Evolutionary conservation across 768 basidiomycete genomes (phyloP).

Genomic region (Podaxis sp.): DNA sequence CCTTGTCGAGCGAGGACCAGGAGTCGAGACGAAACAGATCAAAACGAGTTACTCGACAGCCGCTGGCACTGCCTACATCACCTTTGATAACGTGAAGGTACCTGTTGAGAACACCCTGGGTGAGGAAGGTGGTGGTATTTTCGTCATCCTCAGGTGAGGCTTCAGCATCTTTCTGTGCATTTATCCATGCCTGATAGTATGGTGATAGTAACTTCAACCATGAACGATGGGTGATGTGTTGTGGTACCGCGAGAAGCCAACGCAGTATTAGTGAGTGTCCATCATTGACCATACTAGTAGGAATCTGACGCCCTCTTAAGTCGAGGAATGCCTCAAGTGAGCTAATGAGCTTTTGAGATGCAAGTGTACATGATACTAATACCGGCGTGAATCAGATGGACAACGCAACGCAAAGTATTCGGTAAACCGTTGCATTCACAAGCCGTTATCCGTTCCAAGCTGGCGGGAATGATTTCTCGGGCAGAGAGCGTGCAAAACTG

Average conservation of each 20-base stretch:
- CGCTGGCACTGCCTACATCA: constrained; percentile 84
- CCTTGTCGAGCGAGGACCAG: constrained; percentile 55
- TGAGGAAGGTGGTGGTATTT: constrained; percentile 33
- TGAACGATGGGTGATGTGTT: constrained; percentile 91
- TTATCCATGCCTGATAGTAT: background rate
- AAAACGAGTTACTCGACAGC: constrained; percentile 72
- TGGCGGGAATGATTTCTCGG: constrained; percentile 86
- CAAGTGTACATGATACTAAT: background rate
- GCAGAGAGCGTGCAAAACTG: constrained; percentile 61
- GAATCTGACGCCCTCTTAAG: constrained; percentile 23
- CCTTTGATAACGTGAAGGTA: constrained; percentile 80
- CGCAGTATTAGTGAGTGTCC: constrained; percentile 23
- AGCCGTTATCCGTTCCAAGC: constrained; percentile 82
- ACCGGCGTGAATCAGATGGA: constrained; percentile 52
- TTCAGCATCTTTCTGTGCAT: background rate
- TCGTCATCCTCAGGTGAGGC: constrained; percentile 28
- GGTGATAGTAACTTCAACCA: constrained; percentile 81
- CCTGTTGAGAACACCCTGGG: constrained; percentile 83
- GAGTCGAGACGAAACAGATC: constrained; percentile 55
- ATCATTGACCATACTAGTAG: background rate
- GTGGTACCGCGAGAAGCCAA: constrained; percentile 56
- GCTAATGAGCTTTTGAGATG: constrained; percentile 10
- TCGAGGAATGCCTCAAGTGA: constrained; percentile 84
- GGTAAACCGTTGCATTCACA: constrained; percentile 83
- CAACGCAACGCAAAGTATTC: constrained; percentile 84